Evolutionary conservation across 2,329 filamentous ascomycete genomes (phyloP), one percentile per base, ranked within the genome.

Genomic region (Ascomycota sp.): DNA sequence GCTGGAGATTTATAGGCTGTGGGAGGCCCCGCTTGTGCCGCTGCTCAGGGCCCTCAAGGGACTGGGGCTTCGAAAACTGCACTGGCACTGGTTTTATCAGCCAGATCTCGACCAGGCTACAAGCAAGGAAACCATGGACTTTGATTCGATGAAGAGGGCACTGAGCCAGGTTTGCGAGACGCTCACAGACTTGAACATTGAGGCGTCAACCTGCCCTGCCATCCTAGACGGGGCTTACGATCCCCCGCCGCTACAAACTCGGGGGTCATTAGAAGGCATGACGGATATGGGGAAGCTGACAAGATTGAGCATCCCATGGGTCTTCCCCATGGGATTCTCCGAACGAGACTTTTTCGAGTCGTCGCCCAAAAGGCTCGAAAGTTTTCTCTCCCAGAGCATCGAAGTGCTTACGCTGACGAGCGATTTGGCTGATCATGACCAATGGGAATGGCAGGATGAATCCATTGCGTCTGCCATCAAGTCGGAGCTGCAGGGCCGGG

Each of bases 1-100:
- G 0, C 21, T 43, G n/a, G 34, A 38, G 1, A 24, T 43, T 4
- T 28, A 28, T 11, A 31, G 41, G 2, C 24, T 40, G 4, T 29
- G 40, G 9, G 40, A 43, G 27, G 16, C 24, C 9, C 32, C 31
- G 9, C n/a, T 42, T 7, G 32, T 21, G 2, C 29, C 35, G 6
- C 16, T 43, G 1, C 16, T 41, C 9, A 29, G 38, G 4, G 9
- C 9, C 5, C 31, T 32, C 2, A 12, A 26, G 9, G 16, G 24
- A 26, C 31, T 32, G 21, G 28, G 24, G 13, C 31, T 32, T 24
- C 29, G 16, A n/a, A 32, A 10, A 2, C 12, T 42, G 1, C 30
- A 25, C 3, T 42, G 38, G n/a, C 21, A 38, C 10, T 42, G 37
- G 35, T 11, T 28, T 9, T 38, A 41, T 24, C n/a, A 33, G 8